Base-by-base conservation (phyloP, 331 rosid genomes). In the Acacia concinna region DNA sequence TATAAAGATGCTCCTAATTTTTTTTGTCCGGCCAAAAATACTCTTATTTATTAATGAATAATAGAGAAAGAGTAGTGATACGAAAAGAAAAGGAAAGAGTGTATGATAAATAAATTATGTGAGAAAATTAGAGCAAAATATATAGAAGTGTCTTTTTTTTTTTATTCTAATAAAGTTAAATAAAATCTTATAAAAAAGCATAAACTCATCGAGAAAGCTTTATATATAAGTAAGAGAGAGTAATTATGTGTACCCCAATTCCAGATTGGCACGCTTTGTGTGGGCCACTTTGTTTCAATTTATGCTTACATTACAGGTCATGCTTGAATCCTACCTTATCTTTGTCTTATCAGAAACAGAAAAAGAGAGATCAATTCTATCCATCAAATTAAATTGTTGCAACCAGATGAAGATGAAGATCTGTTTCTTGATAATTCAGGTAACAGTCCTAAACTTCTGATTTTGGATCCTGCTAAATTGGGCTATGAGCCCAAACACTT, bases 221-320 rank as follows among this genome's bases (percentile, higher is more conserved):
- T n/a, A n/a, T n/a, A n/a, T n/a, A n/a, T n/a, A n/a, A n/a, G n/a
- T n/a, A n/a, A n/a, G n/a, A n/a, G n/a, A n/a, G n/a, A n/a, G n/a
- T n/a, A 18, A 49, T 49, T 49, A 25, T 18, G 59, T n/a, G 17
- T 32, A 21, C 21, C 4, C 21, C 4, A 5, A 59, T 32, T 79
- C 37, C 5, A 23, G 14, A 30, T 14, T 41, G 23, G 7, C 54
- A 54, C 40, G 31, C 32, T 25, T 12, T 63, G 13, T 62, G 66
- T 79, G 54, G 73, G 78, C 44, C 82, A 79, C 17, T 4, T 35
- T 71, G 31, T 21, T 56, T 6, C 60, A 8, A 12, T 7, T 10
- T n/a, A 9, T 4, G 27, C 41, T 47, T 9, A 15, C 9, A 0
- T 47, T 9, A 15, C 9, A 0, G 1, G 3, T 11, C 43, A 52